Percentiles rank a stretch among this genome's conserved stretches.
phyloP scores from a whole-genome alignment of 2,329 filamentous ascomycete species.

The Rhynchosporium secalis region DNA sequence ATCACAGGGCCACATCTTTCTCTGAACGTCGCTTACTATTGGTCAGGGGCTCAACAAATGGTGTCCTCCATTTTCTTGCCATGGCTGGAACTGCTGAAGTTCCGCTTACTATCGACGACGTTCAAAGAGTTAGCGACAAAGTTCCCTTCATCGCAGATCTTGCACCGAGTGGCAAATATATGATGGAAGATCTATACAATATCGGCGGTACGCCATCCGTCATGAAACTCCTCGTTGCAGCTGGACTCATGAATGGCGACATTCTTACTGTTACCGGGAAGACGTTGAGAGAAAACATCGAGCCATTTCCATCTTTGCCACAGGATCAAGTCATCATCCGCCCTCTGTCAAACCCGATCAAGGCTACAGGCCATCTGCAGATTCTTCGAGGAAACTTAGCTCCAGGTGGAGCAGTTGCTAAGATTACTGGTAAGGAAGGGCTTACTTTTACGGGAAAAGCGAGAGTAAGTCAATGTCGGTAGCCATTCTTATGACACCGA shows the following conservation, averaged over 20 bases:
- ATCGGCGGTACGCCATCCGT: constrained; percentile 85
- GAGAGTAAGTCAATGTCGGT: constrained; percentile 38
- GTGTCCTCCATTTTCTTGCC: constrained; percentile 69
- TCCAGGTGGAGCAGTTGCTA: constrained; percentile 86
- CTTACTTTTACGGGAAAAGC: constrained; percentile 78
- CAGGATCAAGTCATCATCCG: constrained; percentile 82
- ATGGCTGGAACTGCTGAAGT: constrained; percentile 71
- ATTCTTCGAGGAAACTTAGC: constrained; percentile 86
- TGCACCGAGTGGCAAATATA: constrained; percentile 76
- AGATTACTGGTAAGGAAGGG: constrained; percentile 96
- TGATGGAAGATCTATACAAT: constrained; percentile 85
- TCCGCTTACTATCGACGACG: constrained; percentile 64
- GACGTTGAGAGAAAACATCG: constrained; percentile 80
- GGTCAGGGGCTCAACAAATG: constrained; percentile 63
- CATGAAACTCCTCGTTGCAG: constrained; percentile 80
- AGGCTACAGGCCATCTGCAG: constrained; percentile 81
- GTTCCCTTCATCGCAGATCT: constrained; percentile 72
- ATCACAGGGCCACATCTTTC: neutral
- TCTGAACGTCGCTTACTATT: constrained; percentile 11
- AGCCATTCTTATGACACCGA: neutral
- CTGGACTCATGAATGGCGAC: constrained; percentile 71
- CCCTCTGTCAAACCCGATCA: constrained; percentile 73
- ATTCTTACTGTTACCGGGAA: constrained; percentile 83
- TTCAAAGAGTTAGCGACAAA: constrained; percentile 68
- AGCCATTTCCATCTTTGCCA: constrained; percentile 72